Evolutionary conservation across 2,329 filamentous ascomycete species (phyloP).

Genomic region (Hypoxylon sp.): DNA sequence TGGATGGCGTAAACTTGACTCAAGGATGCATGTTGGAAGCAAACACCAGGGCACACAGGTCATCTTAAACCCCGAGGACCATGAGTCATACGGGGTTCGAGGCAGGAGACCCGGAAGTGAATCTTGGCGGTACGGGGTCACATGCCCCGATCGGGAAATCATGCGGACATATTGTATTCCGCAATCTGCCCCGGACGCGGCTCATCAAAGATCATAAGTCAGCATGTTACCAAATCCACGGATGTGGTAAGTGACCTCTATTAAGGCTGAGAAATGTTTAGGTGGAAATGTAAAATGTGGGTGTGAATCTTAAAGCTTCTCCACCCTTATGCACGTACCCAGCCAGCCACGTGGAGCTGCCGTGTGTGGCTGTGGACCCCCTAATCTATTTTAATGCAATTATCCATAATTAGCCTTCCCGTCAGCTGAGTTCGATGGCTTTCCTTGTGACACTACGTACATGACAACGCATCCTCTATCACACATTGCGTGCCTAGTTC

Average conservation of each 20-base stretch:
- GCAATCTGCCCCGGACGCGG: background rate
- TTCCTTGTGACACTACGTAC: slow-evolving; percentile 11
- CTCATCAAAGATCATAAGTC: background rate
- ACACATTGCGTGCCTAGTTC: slow-evolving; percentile 1
- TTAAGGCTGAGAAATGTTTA: background rate
- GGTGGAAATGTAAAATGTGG: slow-evolving; percentile 8
- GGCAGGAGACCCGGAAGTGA: background rate
- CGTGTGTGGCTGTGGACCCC: slow-evolving; percentile 25
- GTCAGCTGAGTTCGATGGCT: slow-evolving; percentile 33
- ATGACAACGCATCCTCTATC: slow-evolving; percentile 6
- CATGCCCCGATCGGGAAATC: background rate
- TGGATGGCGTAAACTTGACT: background rate
- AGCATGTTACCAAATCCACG: background rate
- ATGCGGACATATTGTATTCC: background rate
- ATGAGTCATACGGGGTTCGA: background rate
- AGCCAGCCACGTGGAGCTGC: slow-evolving; percentile 38
- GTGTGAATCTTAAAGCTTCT: background rate
- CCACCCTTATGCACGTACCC: slow-evolving; percentile 2
- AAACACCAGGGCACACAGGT: background rate
- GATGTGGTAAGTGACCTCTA: background rate
- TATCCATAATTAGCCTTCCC: slow-evolving; percentile 17
- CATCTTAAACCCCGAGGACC: background rate
- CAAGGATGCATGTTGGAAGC: background rate
- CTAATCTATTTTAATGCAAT: slow-evolving; percentile 22
- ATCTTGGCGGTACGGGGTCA: background rate